Evolutionary conservation across 179 eudicot species (phyloP).

Genomic region (Spergularia azorica): DNA sequence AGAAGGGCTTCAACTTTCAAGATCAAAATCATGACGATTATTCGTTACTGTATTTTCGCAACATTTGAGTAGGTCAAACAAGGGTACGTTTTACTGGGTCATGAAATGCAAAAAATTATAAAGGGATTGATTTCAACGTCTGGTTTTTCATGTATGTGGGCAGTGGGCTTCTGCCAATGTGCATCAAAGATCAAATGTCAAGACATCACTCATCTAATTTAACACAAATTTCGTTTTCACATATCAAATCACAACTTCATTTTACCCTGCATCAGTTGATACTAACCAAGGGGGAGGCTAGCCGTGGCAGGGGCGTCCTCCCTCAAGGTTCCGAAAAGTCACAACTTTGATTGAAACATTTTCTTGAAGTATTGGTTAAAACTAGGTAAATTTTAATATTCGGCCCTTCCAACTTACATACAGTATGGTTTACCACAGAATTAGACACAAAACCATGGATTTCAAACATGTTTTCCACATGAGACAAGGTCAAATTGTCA

Average conservation of each 20-base stretch:
- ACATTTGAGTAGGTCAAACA: conserved; percentile 27
- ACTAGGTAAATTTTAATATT: too few relatives aligned
- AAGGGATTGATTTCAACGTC: conserved; percentile 16
- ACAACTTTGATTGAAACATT: too few relatives aligned
- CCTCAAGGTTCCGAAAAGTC: too few relatives aligned
- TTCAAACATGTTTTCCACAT: background rate
- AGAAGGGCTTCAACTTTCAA: conserved; percentile 23
- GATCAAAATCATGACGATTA: conserved; percentile 30
- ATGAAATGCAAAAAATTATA: conserved; percentile 6
- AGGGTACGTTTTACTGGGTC: conserved; percentile 26
- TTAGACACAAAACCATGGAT: background rate
- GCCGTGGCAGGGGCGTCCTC: too few relatives aligned
- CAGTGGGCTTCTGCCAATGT: conserved; percentile 23
- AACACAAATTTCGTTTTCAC: background rate
- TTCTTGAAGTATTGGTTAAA: too few relatives aligned
- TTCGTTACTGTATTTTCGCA: conserved; percentile 25
- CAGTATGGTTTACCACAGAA: too few relatives aligned
- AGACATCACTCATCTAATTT: conserved; percentile 20
- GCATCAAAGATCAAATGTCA: conserved; percentile 20
- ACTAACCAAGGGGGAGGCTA: background rate
- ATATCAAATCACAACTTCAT: conserved; percentile 24
- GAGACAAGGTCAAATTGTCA: conserved; percentile 20
- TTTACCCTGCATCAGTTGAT: background rate
- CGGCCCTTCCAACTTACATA: too few relatives aligned
- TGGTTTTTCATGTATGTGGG: background rate